phyloP scores from a whole-genome alignment of 768 basidiomycete genomes.

The Tricholoma sp. region DNA sequence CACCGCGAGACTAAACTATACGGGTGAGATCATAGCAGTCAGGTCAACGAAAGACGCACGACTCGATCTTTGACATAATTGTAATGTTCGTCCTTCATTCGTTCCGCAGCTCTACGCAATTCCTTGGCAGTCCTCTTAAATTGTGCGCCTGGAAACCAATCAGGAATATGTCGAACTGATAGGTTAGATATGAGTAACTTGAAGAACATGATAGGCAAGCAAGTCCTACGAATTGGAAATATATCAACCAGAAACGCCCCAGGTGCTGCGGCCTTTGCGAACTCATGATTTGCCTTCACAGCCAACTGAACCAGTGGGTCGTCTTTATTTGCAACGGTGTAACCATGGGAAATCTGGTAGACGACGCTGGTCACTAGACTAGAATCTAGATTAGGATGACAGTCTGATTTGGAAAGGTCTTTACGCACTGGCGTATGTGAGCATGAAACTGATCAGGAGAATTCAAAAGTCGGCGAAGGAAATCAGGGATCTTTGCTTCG shows the following conservation, averaged over 20 bases:
- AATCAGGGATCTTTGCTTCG: constrained; percentile 4
- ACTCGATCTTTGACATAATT: constrained; percentile 21
- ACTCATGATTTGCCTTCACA: constrained; percentile 6
- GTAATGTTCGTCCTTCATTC: constrained; percentile 30
- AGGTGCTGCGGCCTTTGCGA: constrained; percentile 8
- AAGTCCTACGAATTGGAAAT: constrained; percentile 8
- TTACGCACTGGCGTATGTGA: constrained; percentile 13
- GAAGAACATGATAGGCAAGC: not conserved
- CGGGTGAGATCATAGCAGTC: not conserved
- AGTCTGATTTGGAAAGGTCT: not conserved
- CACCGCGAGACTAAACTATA: not conserved
- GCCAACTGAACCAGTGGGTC: constrained; percentile 10
- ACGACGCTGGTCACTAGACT: constrained; percentile 7
- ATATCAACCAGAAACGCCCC: constrained; percentile 14
- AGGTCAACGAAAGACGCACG: constrained; percentile 17
- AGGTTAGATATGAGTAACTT: not conserved
- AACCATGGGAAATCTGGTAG: constrained; percentile 11
- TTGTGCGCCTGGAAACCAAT: constrained; percentile 34
- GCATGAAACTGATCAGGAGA: not conserved
- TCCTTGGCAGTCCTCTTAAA: constrained; percentile 31
- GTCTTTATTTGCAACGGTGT: constrained; percentile 1
- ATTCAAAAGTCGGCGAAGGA: constrained; percentile 2
- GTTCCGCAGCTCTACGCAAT: constrained; percentile 22
- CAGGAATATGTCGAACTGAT: constrained; percentile 16
- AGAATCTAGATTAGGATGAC: not conserved